Base-by-base conservation (phyloP, 345 rosid genomes). In the Streptanthus diversifolius region DNA sequence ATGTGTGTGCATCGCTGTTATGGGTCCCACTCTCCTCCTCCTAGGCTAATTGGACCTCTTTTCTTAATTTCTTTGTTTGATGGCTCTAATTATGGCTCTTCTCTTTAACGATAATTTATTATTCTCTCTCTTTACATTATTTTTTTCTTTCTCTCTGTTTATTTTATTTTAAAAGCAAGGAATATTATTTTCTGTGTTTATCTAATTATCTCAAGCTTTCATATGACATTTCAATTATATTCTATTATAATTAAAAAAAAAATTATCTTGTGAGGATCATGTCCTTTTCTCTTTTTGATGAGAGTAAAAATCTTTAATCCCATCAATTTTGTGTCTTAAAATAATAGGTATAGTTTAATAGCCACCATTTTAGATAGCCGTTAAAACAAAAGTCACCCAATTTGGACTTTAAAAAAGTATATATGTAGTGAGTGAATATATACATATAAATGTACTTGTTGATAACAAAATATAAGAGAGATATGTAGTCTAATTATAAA, bases 341-440 rank as follows among this genome's bases (percentile, higher is more conserved):
- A 36, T 62, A 8, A 27, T 13, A 21, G 2, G 39, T 19, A 11
- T 30, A 8, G 25, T 66, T 58, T 66, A 74, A 59, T 67, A 7
- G 79, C 55, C 73, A 68, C 79, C 68, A 68, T 40, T 4, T 60
- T 60, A 60, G 74, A 36, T 74, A 66, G 66, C 72, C 72, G 72
- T 66, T 74, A 4, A 22, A 11, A 6, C 15, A 32, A 18, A 21
- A 61, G 54, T 53, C 32, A 51, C 19, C 10, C 10, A 36, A 36
- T 61, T 48, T 65, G 21, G 22, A 8, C 32, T 41, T 25, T 39
- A 18, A 36, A 19, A 36, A 17, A 33, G 1, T 33, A 57, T 33
- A 57, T 19, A 21, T 29, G 13, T 36, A 24, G n/a, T n/a, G n/a
- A n/a, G n/a, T n/a, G n/a, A n/a, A n/a, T n/a, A n/a, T n/a, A n/a